Base-by-base conservation (phyloP, 2,329 filamentous ascomycete genomes). In the Fusarium multiceps region DNA sequence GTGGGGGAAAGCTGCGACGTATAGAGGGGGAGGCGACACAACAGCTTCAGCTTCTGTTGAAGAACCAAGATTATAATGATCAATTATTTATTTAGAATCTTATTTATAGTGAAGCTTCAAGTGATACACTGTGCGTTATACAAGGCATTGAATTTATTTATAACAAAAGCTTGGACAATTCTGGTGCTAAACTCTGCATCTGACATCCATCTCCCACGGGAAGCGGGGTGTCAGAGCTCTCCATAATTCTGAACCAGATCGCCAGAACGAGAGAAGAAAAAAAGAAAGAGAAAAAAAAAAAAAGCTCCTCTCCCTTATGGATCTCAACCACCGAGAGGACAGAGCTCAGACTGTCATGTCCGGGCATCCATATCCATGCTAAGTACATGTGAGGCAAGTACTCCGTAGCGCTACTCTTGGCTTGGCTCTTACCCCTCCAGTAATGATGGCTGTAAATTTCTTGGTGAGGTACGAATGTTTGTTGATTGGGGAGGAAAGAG, bases 201-300 rank as follows among this genome's bases (percentile, higher is more conserved):
- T 69, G 27, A 41, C 42, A 58, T 62, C 47, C 42, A 63, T 66
- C 56, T 50, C 56, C 34, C 21, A 62, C 34, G 32, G 28, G 62
- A 61, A 71, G 68, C 68, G 68, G 68, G 68, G 68, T 71, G 59
- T 45, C 60, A 69, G 68, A 71, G 68, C 68, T 71, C 68, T 60
- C 68, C 68, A 71, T 71, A 71, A 71, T 69, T 71, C 40, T 68
- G 23, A 65, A 72, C 60, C 54, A 72, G 68, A 71, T 72, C 68
- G 68, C 57, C 61, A 66, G 57, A 69, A 72, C 18, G 48, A 54
- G 47, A 50, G 21, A 46, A 48, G 49, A 57, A 60, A 55, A 63
- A 63, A 49, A 45, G 47, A 30, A 48, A 42, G 25, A 32, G 34
- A 56, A 12, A 28, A 45, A 55, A 68, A 63, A 68, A 46, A 21